Conservation (phyloP, 2,329 filamentous ascomycete genomes). For the Colletotrichum ledebouriae region DNA sequence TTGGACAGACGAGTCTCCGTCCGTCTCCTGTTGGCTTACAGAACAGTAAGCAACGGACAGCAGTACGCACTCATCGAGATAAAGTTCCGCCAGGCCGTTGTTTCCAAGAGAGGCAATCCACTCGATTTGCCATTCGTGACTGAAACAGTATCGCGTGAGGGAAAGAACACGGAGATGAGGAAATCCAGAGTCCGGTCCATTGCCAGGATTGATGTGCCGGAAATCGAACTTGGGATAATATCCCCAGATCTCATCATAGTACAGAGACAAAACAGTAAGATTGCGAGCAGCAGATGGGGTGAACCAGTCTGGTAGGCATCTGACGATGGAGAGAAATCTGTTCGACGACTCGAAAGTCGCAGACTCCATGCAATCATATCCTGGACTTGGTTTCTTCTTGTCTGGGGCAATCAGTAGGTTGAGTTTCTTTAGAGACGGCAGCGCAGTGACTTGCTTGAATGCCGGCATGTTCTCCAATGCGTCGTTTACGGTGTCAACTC, state of each 20-base stretch:
- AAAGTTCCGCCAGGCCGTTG: conserved; percentile 56
- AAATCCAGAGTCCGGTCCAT: conserved; percentile 45
- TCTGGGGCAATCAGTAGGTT: conserved; percentile 6
- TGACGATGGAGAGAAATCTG: conserved; percentile 34
- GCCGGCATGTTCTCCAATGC: neutral
- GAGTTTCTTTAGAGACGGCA: conserved; percentile 4
- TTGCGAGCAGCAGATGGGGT: conserved; percentile 37
- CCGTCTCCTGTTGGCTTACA: neutral
- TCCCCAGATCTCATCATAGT: conserved; percentile 54
- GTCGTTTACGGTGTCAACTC: too few species aligned
- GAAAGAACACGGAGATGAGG: conserved; percentile 55
- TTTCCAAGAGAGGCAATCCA: conserved; percentile 58
- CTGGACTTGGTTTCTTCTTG: neutral
- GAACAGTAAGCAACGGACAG: conserved; percentile 10
- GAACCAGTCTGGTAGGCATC: conserved; percentile 46
- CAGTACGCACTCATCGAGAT: conserved; percentile 56
- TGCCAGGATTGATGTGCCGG: conserved; percentile 36
- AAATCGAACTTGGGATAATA: conserved; percentile 57
- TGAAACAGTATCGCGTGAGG: conserved; percentile 58
- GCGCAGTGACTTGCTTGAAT: neutral
- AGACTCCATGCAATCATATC: neutral
- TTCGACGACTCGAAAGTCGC: neutral
- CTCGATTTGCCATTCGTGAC: conserved; percentile 59
- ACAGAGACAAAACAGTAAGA: conserved; percentile 56
- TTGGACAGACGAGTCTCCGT: neutral